phyloP scores from a whole-genome alignment of 1,284 basidiomycete genomes.

The Austroboletus olivaceoglutinosus region DNA sequence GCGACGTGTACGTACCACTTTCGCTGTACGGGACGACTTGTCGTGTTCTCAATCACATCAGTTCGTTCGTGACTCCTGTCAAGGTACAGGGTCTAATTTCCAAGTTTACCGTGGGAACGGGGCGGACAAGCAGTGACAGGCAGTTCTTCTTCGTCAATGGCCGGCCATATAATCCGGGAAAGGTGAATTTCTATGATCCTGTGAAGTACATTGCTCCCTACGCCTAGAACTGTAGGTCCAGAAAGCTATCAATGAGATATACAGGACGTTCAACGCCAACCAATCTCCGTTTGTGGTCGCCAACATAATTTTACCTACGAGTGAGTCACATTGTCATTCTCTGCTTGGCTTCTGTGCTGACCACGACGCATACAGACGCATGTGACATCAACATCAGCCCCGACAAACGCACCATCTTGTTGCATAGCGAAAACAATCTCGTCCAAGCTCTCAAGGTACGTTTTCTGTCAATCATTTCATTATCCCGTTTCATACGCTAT shows the following conservation, averaged over 20 bases:
- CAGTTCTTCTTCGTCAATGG: slow-evolving; percentile 97
- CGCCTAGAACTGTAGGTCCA: slow-evolving; percentile 53
- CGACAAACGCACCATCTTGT: slow-evolving; percentile 92
- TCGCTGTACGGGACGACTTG: neutral
- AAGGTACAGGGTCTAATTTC: slow-evolving; percentile 75
- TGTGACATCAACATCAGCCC: slow-evolving; percentile 97
- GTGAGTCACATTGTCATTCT: slow-evolving; percentile 44
- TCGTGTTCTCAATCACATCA: neutral
- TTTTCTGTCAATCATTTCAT: neutral
- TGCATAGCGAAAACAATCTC: slow-evolving; percentile 86
- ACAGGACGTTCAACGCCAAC: slow-evolving; percentile 78
- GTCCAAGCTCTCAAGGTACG: slow-evolving; percentile 76
- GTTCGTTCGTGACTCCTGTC: slow-evolving; percentile 43
- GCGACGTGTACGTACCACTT: slow-evolving; percentile 16
- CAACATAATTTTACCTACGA: slow-evolving; percentile 77
- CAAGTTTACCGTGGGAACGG: slow-evolving; percentile 69
- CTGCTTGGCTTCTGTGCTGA: slow-evolving; percentile 1
- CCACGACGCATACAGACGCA: slow-evolving; percentile 49
- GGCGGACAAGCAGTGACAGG: slow-evolving; percentile 75
- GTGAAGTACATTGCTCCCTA: neutral
- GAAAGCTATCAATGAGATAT: slow-evolving; percentile 87
- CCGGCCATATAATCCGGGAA: slow-evolving; percentile 78
- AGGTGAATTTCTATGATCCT: slow-evolving; percentile 43
- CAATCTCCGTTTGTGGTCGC: slow-evolving; percentile 84
- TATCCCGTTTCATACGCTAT: neutral